phyloP scores from a whole-genome alignment of 1,284 basidiomycete genomes.

The Ceratobasidium sp. region DNA sequence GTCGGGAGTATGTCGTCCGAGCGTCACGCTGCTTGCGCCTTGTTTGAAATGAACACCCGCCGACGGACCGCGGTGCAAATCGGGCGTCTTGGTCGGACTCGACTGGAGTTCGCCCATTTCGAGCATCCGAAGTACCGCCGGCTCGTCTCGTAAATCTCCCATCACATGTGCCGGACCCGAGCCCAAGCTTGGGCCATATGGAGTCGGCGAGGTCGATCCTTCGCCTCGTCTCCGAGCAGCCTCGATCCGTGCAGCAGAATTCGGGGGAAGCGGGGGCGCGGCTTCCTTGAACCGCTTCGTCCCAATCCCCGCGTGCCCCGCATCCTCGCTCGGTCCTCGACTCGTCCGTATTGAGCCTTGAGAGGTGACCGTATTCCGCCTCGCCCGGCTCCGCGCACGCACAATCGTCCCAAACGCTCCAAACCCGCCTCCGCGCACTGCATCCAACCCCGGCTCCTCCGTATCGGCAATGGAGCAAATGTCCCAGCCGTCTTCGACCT shows the following conservation, averaged over 20 bases:
- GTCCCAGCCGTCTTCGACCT: conserved; percentile 2
- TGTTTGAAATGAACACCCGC: conserved; percentile 12
- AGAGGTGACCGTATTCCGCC: conserved; percentile 18
- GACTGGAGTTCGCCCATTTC: neutral
- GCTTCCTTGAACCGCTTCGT: conserved; percentile 19
- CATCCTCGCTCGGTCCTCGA: conserved; percentile 7
- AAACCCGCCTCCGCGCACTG: conserved; percentile 39
- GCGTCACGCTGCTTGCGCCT: neutral
- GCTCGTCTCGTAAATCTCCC: conserved; percentile 26
- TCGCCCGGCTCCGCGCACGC: conserved; percentile 30
- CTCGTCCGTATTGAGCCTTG: neutral
- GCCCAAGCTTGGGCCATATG: conserved; percentile 24
- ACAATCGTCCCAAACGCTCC: conserved; percentile 39
- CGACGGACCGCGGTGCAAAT: conserved; percentile 12
- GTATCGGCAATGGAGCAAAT: conserved; percentile 27
- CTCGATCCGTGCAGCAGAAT: conserved; percentile 29
- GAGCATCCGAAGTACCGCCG: conserved; percentile 25
- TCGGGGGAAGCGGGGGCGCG: conserved; percentile 1
- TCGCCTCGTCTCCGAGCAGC: conserved; percentile 2
- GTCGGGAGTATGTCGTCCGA: neutral
- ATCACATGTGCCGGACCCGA: conserved; percentile 10
- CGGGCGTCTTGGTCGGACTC: neutral
- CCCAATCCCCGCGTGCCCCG: conserved; percentile 24
- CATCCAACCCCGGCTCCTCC: conserved; percentile 41
- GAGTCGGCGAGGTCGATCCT: neutral